Conservation (phyloP, 2,329 filamentous ascomycete species). For the Pyricularia pennisetigena region DNA sequence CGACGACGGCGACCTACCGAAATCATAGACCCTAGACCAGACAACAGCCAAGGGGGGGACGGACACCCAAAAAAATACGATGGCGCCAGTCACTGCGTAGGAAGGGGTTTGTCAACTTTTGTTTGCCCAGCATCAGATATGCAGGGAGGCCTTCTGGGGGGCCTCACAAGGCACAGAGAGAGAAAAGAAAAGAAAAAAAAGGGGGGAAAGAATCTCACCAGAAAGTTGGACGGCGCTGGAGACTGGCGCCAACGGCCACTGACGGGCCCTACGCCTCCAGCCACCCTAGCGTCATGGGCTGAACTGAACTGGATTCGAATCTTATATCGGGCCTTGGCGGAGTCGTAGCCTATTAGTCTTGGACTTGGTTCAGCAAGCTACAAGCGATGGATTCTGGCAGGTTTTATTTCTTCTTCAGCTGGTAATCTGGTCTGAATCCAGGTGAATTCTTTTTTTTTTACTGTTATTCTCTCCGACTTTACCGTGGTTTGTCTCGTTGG, state of each 20-base stretch:
- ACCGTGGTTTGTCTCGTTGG: neutral
- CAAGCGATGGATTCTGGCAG: neutral
- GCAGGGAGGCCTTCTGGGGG: neutral
- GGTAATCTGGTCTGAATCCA: too few species aligned
- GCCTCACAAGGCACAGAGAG: neutral
- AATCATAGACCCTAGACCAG: neutral
- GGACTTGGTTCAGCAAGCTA: neutral
- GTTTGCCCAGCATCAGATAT: neutral
- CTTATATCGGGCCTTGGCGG: neutral
- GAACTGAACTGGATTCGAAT: neutral
- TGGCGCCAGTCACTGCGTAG: neutral
- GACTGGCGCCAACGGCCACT: neutral
- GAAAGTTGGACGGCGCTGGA: too few species aligned
- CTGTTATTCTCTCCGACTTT: neutral
- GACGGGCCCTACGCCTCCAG: neutral
- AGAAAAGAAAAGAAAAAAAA: too few species aligned
- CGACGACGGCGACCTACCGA: neutral
- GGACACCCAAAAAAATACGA: neutral
- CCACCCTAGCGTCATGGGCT: neutral
- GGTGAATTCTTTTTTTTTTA: neutral
- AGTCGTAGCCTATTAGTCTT: neutral
- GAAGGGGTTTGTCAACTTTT: neutral
- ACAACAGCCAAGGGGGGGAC: neutral
- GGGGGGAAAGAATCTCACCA: too few species aligned
- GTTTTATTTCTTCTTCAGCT: neutral